Evolutionary conservation across 164 flowering plant genomes (phyloP).

Genomic region (Protea cynaroides): DNA sequence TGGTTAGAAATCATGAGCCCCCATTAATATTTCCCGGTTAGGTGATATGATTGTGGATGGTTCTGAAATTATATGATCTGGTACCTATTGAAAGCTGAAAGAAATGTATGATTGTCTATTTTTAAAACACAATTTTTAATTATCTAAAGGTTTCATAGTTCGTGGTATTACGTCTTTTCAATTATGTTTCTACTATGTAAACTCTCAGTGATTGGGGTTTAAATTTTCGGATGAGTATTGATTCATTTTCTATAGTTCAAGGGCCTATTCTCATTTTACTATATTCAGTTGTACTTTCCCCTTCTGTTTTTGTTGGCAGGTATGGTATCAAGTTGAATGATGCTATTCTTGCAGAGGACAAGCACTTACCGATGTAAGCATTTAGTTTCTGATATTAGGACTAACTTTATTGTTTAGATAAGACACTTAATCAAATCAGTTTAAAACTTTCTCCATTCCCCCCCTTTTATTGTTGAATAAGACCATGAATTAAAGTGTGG

Average conservation of each 20-base stretch:
- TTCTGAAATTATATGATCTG: background rate
- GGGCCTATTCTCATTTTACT: background rate
- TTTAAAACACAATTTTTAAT: background rate
- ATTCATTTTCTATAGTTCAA: too few relatives aligned
- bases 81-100: background rate
- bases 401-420: too few relatives aligned
- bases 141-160: background rate
- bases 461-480: too few relatives aligned
- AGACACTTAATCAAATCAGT: too few relatives aligned
- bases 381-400: too few relatives aligned
- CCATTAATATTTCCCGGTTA: background rate
- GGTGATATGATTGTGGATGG: background rate
- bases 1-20: too few relatives aligned
- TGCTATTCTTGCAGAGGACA: slow-evolving; percentile 89
- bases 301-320: slow-evolving; percentile 26
- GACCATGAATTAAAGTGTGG: background rate
- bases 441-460: too few relatives aligned
- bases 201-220: background rate
- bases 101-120: background rate
- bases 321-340: slow-evolving; percentile 69
- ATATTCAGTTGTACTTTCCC: background rate
- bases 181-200: background rate
- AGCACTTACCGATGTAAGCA: slow-evolving; percentile 68
- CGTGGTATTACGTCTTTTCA: background rate
- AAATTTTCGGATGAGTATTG: background rate